Conservation (phyloP, 768 basidiomycete species). For the Auriscalpium vulgare region DNA sequence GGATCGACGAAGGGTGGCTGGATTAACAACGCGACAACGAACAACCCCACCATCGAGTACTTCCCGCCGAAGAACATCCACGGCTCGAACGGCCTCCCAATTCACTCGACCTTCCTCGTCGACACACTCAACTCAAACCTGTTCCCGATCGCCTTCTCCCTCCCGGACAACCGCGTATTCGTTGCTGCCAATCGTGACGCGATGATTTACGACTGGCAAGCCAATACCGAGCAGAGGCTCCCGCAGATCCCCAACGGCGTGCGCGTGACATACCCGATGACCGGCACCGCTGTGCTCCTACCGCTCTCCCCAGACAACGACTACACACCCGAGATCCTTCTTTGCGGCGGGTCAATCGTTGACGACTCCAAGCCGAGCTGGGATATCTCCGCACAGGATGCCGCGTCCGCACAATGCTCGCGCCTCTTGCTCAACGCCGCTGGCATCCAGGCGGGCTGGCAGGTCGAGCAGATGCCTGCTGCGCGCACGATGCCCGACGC, state of each 20-base stretch:
- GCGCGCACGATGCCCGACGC: constrained; percentile 74
- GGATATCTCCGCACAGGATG: constrained; percentile 62
- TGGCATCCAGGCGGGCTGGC: constrained; percentile 65
- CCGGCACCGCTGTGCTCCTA: constrained; percentile 66
- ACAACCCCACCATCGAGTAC: constrained; percentile 78
- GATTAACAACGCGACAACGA: constrained; percentile 76
- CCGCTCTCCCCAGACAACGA: constrained; percentile 55
- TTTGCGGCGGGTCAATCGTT: constrained; percentile 71
- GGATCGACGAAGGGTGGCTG: constrained; percentile 78
- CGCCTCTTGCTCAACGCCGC: constrained; percentile 56
- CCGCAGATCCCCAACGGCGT: constrained; percentile 70
- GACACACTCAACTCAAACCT: constrained; percentile 77
- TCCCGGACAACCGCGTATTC: constrained; percentile 65
- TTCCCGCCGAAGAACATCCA: constrained; percentile 74
- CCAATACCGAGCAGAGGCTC: constrained; percentile 51
- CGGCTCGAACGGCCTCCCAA: constrained; percentile 58
- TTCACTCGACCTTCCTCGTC: constrained; percentile 53
- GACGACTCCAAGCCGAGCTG: constrained; percentile 52
- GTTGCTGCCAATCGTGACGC: constrained; percentile 74
- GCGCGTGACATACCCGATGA: constrained; percentile 79
- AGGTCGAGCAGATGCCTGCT: constrained; percentile 66
- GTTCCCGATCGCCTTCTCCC: constrained; percentile 67
- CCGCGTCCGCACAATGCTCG: constrained; percentile 67
- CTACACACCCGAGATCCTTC: constrained; percentile 60
- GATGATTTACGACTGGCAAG: constrained; percentile 72